Percentiles rank a stretch among this genome's conserved stretches.
These are phyloP conservation scores for Didymella keratinophila DNA, from an alignment of 2,329 filamentous ascomycete genomes.

Conservation along the genomic window DNA sequence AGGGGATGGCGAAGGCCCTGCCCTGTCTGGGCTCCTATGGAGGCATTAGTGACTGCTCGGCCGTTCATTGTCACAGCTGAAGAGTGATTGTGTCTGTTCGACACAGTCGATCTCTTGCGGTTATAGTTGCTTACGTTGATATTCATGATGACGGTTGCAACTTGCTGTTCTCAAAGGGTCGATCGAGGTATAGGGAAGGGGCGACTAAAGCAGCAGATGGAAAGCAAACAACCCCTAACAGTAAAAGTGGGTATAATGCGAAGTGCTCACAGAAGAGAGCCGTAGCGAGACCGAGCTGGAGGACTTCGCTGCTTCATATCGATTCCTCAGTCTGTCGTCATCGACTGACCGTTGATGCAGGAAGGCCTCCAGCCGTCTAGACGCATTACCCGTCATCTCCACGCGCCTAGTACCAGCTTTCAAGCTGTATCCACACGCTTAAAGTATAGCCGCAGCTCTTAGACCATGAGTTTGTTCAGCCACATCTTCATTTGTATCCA, in stretches of 20 bases:
- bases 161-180: background rate
- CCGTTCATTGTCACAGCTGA: background rate
- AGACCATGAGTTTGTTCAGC: conserved; percentile 6
- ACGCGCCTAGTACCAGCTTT: background rate
- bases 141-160: conserved; percentile 7
- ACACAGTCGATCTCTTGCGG: background rate
- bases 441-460: conserved; percentile 1
- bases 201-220: background rate
- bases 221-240: background rate
- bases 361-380: background rate
- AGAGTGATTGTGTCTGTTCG: background rate
- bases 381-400: conserved; percentile 9
- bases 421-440: conserved; percentile 1
- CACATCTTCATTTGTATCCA: background rate
- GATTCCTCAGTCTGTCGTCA: conserved; percentile 5
- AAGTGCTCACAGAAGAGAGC: background rate
- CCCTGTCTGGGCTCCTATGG: conserved; percentile 23
- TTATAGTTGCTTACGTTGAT: conserved; percentile 12
- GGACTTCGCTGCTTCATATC: background rate
- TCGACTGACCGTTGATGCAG: conserved; percentile 2
- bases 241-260: background rate
- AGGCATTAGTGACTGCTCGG: background rate
- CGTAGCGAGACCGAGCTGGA: background rate
- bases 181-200: background rate
- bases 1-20: conserved; percentile 25